Evolutionary conservation across 192 early-diverging fungal species (phyloP), one percentile per base, ranked within the genome.

Genomic region (Coemansia sp.): DNA sequence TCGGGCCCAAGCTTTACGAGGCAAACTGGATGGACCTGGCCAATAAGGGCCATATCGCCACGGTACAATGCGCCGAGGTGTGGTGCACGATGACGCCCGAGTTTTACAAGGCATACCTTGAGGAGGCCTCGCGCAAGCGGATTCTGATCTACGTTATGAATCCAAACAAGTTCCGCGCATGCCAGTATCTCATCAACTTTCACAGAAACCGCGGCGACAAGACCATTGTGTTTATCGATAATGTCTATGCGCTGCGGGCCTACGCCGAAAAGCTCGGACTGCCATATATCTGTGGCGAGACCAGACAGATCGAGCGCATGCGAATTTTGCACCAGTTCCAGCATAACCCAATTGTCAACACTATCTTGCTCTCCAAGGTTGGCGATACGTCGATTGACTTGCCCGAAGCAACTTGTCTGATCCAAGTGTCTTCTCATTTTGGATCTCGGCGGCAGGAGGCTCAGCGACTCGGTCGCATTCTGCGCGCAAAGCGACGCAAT

Each of bases 21-120:
- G 98, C 98, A 15, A 99, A 99, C 74, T 99, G 98, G 98, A 92
- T 98, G 94, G 98, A 99, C 72, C 75, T 99, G 62, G 94, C 96
- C n/a, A 90, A 87, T 32, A 88, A 91, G 74, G 98, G 98, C 31
- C 94, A 95, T 73, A 99, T 99, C 86, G 98, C 98, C 2, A 95
- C 92, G 38, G 98, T 99, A 41, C 91, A 95, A 85, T 98, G 97
- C 80, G 93, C 95, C 3, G 98, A 99, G 82, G 95, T 99, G 15
- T 98, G 98, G 96, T 99, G 98, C 77, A 86, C 88, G 19, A 98
- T 99, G 97, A 95, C 96, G 2, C 87, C 92, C 3, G 93, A 96
- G 63, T 99, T 99, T 68, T 99, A 95, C 83, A 82, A 89, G 59
- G 95, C 96, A 68, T 99, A 99, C 62, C 82, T 98, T 19, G 78